These are phyloP conservation scores for Aspergillus sp. DNA, from an alignment of 2,329 filamentous ascomycete species.

Conservation along the genomic window DNA sequence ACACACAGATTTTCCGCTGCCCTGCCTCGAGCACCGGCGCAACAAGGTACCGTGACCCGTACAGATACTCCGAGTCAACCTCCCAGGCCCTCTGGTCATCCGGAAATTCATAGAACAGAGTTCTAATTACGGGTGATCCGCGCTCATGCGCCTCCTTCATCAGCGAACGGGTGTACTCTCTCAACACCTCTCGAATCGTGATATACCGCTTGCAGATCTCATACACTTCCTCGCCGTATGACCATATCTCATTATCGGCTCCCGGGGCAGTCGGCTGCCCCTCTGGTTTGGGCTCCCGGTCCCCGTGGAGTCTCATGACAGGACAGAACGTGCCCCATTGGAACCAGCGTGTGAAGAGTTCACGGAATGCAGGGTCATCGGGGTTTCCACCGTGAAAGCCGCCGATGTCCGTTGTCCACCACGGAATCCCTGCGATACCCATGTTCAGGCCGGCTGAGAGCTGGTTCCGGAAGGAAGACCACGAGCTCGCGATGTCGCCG, in stretches of 20 bases:
- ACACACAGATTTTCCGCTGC: slow-evolving; percentile 51
- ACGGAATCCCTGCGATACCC: slow-evolving; percentile 66
- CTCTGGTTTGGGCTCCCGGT: slow-evolving; percentile 61
- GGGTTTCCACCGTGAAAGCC: slow-evolving; percentile 71
- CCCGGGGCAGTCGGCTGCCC: slow-evolving; percentile 34
- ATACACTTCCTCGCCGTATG: slow-evolving; percentile 65
- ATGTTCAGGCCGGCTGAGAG: slow-evolving; percentile 68
- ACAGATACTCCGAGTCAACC: slow-evolving; percentile 67
- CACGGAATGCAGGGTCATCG: slow-evolving; percentile 59
- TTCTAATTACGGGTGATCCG: slow-evolving; percentile 65
- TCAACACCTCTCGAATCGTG: slow-evolving; percentile 60
- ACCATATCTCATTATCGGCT: slow-evolving; percentile 62
- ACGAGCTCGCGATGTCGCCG: slow-evolving; percentile 69
- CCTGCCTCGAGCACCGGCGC: slow-evolving; percentile 60
- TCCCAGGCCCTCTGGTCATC: slow-evolving; percentile 59
- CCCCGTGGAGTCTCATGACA: slow-evolving; percentile 69
- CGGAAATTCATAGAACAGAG: slow-evolving; percentile 68
- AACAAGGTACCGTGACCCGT: slow-evolving; percentile 62
- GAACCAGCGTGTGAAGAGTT: slow-evolving; percentile 70
- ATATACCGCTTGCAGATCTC: slow-evolving; percentile 65
- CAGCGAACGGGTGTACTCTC: slow-evolving; percentile 61
- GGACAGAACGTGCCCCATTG: slow-evolving; percentile 71
- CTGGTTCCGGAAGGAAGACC: slow-evolving; percentile 63
- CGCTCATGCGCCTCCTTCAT: slow-evolving; percentile 65
- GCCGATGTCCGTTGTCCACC: slow-evolving; percentile 74